A percentile compares a stretch with the other conserved stretches of the same genome.
Evolutionary conservation across 805 yeast species (phyloP).

Genomic region (Kazachstania martiniae): DNA sequence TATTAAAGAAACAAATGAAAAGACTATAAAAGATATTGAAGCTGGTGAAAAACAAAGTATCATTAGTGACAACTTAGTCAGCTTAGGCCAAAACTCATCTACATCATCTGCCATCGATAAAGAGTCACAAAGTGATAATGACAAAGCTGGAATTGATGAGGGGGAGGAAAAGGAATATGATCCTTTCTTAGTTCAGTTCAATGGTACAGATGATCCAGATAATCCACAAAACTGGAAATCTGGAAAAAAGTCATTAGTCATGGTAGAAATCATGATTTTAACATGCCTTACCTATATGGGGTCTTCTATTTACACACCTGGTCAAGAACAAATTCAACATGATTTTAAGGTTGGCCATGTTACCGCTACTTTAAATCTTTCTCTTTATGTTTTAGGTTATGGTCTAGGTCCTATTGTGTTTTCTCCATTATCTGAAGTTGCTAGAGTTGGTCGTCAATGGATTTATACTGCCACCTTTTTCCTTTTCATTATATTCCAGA

Average conservation of each 20-base stretch:
- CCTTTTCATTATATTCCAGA: slow-evolving; percentile 39
- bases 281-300: slow-evolving; percentile 45
- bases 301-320: slow-evolving; percentile 45
- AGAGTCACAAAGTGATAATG: neutral
- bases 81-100: no score
- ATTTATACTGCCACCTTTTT: slow-evolving; percentile 38
- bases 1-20: no score
- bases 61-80: no score
- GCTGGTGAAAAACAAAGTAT: no score
- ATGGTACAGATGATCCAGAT: slow-evolving; percentile 37
- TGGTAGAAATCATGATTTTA: slow-evolving; percentile 32
- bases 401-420: slow-evolving; percentile 49
- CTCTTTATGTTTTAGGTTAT: slow-evolving; percentile 48
- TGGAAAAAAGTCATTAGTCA: slow-evolving; percentile 29
- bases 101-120: neutral
- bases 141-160: no score
- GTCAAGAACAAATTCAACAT: slow-evolving; percentile 31
- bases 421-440: slow-evolving; percentile 48
- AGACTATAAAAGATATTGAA: no score
- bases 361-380: slow-evolving; percentile 39
- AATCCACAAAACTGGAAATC: slow-evolving; percentile 47
- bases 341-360: slow-evolving; percentile 36
- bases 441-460: slow-evolving; percentile 40
- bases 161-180: slow-evolving; percentile 8
- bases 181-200: slow-evolving; percentile 15